These are phyloP conservation scores for Platanthera guangdongensis DNA, from an alignment of 106 monocot species.

Conservation along the genomic window DNA sequence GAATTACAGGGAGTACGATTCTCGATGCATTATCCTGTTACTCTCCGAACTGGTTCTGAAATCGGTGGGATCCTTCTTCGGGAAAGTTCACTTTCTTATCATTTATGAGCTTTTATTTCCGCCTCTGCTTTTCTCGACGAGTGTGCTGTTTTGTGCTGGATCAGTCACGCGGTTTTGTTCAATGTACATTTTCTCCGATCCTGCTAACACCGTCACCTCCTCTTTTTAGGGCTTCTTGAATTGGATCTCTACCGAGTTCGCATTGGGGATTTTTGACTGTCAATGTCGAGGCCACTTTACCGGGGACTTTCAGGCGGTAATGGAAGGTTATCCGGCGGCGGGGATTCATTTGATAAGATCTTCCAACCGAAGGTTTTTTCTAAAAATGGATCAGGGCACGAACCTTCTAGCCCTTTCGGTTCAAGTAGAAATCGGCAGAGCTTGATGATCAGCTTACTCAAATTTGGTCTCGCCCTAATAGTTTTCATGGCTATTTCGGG, in stretches of 20 bases:
- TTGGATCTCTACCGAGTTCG: conserved; percentile 8
- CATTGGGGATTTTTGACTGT: conserved; percentile 5
- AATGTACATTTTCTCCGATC: not conserved
- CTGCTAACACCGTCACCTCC: not conserved
- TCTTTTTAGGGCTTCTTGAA: conserved; percentile 7
- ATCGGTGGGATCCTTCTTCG: not conserved
- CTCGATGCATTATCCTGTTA: conserved; percentile 2
- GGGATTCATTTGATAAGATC: conserved; percentile 27
- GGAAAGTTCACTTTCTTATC: conserved; percentile 5
- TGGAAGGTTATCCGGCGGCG: conserved; percentile 9
- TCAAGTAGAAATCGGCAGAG: conserved; percentile 13
- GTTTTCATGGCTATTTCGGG: conserved; percentile 33
- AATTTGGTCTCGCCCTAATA: conserved; percentile 34
- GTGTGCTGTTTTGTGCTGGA: not conserved
- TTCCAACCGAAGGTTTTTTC: conserved; percentile 22
- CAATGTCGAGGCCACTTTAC: conserved; percentile 69
- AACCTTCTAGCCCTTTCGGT: conserved; percentile 18
- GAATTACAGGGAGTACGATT: not conserved
- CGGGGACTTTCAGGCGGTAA: conserved; percentile 46
- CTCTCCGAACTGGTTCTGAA: conserved; percentile 1
- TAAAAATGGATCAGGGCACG: conserved; percentile 35
- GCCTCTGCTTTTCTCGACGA: conserved; percentile 1
- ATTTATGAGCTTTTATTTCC: conserved; percentile 1
- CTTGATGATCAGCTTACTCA: conserved; percentile 25
- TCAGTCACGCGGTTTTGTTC: not conserved